Evolutionary conservation across 2,329 filamentous ascomycete genomes (phyloP), one percentile per base, ranked within the genome.

Genomic region (Nectriaceae sp.): DNA sequence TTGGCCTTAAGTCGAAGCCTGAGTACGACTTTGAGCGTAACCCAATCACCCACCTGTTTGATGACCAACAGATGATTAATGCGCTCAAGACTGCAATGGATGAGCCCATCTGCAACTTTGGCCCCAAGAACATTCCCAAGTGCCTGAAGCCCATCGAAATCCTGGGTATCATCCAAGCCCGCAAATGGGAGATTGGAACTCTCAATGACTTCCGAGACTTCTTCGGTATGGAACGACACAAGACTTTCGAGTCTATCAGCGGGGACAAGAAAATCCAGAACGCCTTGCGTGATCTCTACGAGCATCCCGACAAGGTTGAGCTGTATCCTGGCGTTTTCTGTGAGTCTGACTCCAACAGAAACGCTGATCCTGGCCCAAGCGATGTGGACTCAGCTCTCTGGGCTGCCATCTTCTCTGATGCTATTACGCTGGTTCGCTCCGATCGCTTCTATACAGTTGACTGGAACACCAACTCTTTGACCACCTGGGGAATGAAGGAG

Each of bases 291-390:
- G 74, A 80, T 54, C 69, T 87, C 11, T 87, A 87, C 65, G 75
- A 78, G 19, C 75, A 84, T 40, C 83, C 83, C 0, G 84, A 87
- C 54, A 80, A 79, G 62, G 82, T 89, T 11, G 86, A 89, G 61
- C 72, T 89, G 5, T 89, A 89, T 59, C 85, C 85, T 1, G 86
- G 86, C 10, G 68, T 89, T 2, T 78, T 88, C 52, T 71, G 79
- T n/a, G 75, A 29, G 24, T 20, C 37, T 18, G 19, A 39, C 37
- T 6, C 20, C 6, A 39, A 82, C 44, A 70, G 72, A 22, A 83
- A 84, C 60, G 70, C 73, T 1, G 69, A 71, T 1, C 75, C 76
- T 47, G 65, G 71, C 37, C 73, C 81, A 1, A 80, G 80, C 74
- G 1, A 76, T 75, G 0, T 83, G 13, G 37, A 77, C 59, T 80